Conservation (phyloP, 306 rosid genomes). For the Castanopsis chinensis region DNA sequence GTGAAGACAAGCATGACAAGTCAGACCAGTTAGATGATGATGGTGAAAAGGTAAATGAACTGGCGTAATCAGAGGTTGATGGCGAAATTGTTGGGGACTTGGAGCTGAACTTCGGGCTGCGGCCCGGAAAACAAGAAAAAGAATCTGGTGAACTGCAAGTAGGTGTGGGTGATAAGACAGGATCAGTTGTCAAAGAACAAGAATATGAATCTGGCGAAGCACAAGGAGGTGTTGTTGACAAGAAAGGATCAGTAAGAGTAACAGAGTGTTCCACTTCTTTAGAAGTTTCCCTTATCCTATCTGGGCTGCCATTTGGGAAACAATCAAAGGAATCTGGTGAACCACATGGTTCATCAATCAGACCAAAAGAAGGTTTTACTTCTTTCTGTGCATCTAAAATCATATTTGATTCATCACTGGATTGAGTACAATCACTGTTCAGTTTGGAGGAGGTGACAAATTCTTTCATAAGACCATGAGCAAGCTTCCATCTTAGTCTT, state of each 20-base stretch:
- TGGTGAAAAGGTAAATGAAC: conserved; percentile 79
- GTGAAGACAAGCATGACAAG: conserved; percentile 62
- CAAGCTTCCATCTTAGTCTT: conserved; percentile 56
- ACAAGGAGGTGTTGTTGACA: conserved; percentile 35
- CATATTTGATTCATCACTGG: conserved; percentile 29
- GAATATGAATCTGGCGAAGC: conserved; percentile 56
- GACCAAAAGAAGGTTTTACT: conserved; percentile 30
- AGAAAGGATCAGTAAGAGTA: conserved; percentile 31
- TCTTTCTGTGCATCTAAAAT: conserved; percentile 26
- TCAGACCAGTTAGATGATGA: conserved; percentile 90
- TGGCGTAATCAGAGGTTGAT: conserved; percentile 70
- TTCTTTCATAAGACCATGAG: conserved; percentile 56
- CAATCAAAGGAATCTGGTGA: conserved; percentile 72
- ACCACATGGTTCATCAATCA: conserved; percentile 43
- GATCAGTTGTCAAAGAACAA: conserved; percentile 42
- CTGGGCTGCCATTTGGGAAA: conserved; percentile 41
- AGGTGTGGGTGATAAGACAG: conserved; percentile 41
- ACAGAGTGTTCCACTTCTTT: conserved; percentile 33
- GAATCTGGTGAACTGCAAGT: conserved; percentile 50
- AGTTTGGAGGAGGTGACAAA: conserved; percentile 48
- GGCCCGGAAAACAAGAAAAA: conserved; percentile 47
- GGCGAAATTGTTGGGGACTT: conserved; percentile 81
- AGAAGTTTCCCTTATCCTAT: conserved; percentile 31
- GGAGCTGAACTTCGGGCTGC: conserved; percentile 48
- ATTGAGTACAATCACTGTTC: conserved; percentile 28